A percentile compares a stretch with the other conserved stretches of the same genome.
These are phyloP conservation scores for Tephrocybe sp. DNA, from an alignment of 768 basidiomycete genomes.

Conservation along the genomic window DNA sequence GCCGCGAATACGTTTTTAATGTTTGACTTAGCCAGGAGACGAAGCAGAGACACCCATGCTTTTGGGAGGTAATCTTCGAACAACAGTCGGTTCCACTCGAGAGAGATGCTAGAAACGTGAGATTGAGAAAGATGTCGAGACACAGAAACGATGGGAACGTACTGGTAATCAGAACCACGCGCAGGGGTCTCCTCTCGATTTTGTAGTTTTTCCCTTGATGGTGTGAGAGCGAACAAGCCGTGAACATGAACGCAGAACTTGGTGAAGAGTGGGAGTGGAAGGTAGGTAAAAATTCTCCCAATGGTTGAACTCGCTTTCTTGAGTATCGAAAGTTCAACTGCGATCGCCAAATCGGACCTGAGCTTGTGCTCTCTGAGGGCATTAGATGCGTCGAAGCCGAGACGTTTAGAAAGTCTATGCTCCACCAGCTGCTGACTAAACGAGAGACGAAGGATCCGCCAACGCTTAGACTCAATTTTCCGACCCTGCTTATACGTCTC, in stretches of 20 bases:
- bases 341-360: conserved; percentile 33
- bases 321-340: conserved; percentile 25
- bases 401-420: conserved; percentile 20
- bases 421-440: conserved; percentile 25
- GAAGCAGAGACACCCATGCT: conserved; percentile 37
- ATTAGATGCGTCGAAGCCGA: conserved; percentile 21
- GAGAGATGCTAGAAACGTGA: conserved; percentile 30
- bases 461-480: conserved; percentile 18
- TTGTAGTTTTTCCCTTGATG: conserved; percentile 40
- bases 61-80: conserved; percentile 44
- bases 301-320: not conserved
- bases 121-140: not conserved
- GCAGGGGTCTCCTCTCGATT: conserved; percentile 38
- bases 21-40: conserved; percentile 22
- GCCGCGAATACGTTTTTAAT: conserved; percentile 30
- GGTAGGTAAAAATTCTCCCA: conserved; percentile 47
- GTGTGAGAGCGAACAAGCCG: conserved; percentile 43
- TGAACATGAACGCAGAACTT: conserved; percentile 45
- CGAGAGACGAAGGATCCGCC: conserved; percentile 31
- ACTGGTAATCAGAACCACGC: conserved; percentile 39
- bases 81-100: conserved; percentile 46
- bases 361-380: conserved; percentile 39
- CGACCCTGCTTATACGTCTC: not conserved
- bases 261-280: conserved; percentile 45
- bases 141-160: conserved; percentile 10